Evolutionary conservation across 257 asterid genomes (phyloP), one percentile per base, ranked within the genome.

Genomic region (Nemophila menziesii): DNA sequence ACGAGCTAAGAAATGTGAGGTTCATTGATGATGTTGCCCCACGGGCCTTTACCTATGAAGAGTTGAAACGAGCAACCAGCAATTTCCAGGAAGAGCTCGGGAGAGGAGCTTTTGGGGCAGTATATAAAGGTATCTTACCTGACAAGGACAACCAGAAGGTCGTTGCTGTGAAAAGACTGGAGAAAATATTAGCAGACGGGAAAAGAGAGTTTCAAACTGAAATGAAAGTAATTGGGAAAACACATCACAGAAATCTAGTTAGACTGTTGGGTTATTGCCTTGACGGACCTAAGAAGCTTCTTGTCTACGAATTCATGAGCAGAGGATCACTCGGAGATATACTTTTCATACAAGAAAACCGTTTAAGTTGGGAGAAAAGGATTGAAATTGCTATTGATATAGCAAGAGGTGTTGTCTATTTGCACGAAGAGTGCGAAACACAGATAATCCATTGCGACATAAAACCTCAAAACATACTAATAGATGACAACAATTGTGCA

Each of bases 371-470:
- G 78, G 65, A 60, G 8, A 57, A 66, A 19, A 57, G 81, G 15
- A 39, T 60, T 23, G 34, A 37, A 26, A 23, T 74, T 0, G 69
- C 76, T 8, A 26, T 37, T 7, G 85, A 69, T 26, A 55, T 78
- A 23, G 72, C 78, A 1, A 63, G 72, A 49, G 79, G 85, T 2
- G 60, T 78, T 24, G 55, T 64, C 17, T 78, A 78, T 52, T 46
- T 78, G 44, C 90, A 78, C 2, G 73, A 78, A 15, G 79, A 78
- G 20, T 79, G 85, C 5, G 68, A 72, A 17, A 56, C 65, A 0
- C 79, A 67, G 15, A 79, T 72, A 17, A 75, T 79, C 33, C 92
- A 79, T 8, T 73, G 82, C 5, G 14, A 16, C n/a, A n/a, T n/a
- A n/a, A n/a, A n/a, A n/a, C n/a, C n/a, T n/a, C n/a, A n/a, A n/a